phyloP scores from a whole-genome alignment of 495 filamentous ascomycete genomes.

The Aspergillus diversus region DNA sequence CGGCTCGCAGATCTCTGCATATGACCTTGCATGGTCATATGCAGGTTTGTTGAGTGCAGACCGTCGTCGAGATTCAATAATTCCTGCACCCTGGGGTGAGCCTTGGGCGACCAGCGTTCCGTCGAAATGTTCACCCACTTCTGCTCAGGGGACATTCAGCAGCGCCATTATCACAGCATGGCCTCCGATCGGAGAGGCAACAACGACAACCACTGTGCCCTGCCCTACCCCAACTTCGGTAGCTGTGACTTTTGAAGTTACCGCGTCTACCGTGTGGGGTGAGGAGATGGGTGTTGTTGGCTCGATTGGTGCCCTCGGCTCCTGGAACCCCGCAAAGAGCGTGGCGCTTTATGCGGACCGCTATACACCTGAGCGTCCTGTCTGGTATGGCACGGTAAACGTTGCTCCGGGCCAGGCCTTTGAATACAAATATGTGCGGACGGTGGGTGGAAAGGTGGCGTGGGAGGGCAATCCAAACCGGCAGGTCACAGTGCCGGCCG shows the following conservation, averaged over 20 bases:
- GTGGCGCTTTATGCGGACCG: constrained; percentile 54
- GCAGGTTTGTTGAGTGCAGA: constrained; percentile 55
- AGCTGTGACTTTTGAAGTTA: constrained; percentile 61
- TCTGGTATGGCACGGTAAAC: constrained; percentile 59
- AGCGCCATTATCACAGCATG: constrained; percentile 57
- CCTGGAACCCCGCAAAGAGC: constrained; percentile 56
- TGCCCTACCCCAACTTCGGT: constrained; percentile 53
- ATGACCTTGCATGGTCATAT: constrained; percentile 58
- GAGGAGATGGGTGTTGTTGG: constrained; percentile 65
- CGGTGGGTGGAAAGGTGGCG: constrained; percentile 54
- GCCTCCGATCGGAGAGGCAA: constrained; percentile 37
- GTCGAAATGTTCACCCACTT: constrained; percentile 51
- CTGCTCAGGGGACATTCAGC: constrained; percentile 62
- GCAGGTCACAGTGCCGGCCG: constrained; percentile 55
- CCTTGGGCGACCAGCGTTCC: constrained; percentile 56
- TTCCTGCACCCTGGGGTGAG: constrained; percentile 62
- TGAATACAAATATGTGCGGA: constrained; percentile 71
- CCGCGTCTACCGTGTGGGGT: constrained; percentile 57
- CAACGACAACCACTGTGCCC: constrained; percentile 24
- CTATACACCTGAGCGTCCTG: constrained; percentile 58
- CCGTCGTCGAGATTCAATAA: constrained; percentile 48
- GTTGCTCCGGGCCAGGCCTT: constrained; percentile 57
- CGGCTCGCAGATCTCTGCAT: constrained; percentile 58
- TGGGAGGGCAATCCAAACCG: constrained; percentile 73
- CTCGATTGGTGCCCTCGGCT: constrained; percentile 55